These are phyloP conservation scores for Cokeromyces recurvatus DNA, from an alignment of 371 early-diverging fungal species.

Conservation along the genomic window DNA sequence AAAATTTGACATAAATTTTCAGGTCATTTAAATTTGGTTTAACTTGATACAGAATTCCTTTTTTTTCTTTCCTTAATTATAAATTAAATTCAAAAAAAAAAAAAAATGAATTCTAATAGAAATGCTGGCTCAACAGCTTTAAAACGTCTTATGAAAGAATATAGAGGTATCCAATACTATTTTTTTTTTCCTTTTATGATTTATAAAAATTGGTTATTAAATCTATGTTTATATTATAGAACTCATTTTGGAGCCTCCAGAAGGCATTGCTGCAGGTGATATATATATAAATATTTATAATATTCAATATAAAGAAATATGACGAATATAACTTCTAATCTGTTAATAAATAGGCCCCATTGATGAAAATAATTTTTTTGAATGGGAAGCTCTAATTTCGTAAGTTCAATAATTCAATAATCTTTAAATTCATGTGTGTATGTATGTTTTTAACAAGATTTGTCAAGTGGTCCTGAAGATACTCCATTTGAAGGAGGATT, in stretches of 20 bases:
- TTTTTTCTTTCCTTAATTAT: no score
- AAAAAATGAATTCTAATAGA: constrained; percentile 39
- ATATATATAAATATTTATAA: background rate
- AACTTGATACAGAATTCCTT: no score
- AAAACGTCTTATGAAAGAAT: constrained; percentile 95
- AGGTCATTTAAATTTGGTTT: no score
- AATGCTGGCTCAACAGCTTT: constrained; percentile 73
- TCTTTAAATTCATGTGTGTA: no score
- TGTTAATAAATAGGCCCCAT: constrained; percentile 87
- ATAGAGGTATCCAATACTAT: constrained; percentile 59
- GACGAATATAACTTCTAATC: no score
- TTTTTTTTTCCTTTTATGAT: background rate
- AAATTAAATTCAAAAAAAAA: no score
- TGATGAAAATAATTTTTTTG: constrained; percentile 90
- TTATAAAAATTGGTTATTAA: no score
- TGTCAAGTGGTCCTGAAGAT: constrained; percentile 92
- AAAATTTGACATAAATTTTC: no score
- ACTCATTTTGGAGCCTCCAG: constrained; percentile 90
- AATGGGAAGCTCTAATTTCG: constrained; percentile 95
- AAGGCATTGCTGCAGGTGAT: constrained; percentile 92
- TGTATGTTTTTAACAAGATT: no score
- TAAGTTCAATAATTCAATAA: constrained; percentile 39
- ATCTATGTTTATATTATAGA: constrained; percentile 62
- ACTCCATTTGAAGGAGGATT: constrained; percentile 91
- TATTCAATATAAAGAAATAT: background rate